phyloP scores from a whole-genome alignment of 371 early-diverging fungal genomes.

The Circinella minor region DNA sequence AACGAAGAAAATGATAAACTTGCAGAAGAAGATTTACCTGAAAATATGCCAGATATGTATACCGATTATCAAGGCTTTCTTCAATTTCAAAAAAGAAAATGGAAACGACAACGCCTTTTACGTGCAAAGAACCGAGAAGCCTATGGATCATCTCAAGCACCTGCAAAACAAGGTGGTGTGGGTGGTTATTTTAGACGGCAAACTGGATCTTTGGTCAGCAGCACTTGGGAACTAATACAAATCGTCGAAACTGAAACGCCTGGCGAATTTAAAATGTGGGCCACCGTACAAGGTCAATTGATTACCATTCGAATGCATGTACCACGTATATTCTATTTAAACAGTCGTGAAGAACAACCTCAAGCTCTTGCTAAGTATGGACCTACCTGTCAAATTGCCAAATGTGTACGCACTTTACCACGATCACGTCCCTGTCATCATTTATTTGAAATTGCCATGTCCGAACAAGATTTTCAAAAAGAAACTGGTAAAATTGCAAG shows the following conservation, averaged over 20 bases:
- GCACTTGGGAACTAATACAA: slow-evolving; percentile 86
- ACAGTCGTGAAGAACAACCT: slow-evolving; percentile 69
- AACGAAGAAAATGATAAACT: slow-evolving; percentile 22
- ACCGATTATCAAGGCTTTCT: slow-evolving; percentile 70
- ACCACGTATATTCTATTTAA: slow-evolving; percentile 87
- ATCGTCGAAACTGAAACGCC: slow-evolving; percentile 81
- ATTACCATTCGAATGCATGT: slow-evolving; percentile 74
- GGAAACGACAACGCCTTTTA: slow-evolving; percentile 64
- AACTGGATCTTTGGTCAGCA: slow-evolving; percentile 56
- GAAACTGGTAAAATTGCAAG: slow-evolving; percentile 73
- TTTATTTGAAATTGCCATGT: slow-evolving; percentile 82
- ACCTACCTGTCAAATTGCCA: slow-evolving; percentile 33
- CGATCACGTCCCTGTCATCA: slow-evolving; percentile 65
- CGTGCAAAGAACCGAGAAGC: slow-evolving; percentile 51
- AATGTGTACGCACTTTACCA: slow-evolving; percentile 64
- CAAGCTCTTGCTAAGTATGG: slow-evolving; percentile 24
- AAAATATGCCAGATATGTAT: slow-evolving; percentile 59
- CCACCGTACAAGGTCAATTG: slow-evolving; percentile 71
- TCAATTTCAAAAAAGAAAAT: slow-evolving; percentile 71
- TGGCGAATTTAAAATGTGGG: slow-evolving; percentile 89
- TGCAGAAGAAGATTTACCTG: slow-evolving; percentile 45
- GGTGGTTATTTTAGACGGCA: slow-evolving; percentile 59
- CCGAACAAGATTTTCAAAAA: slow-evolving; percentile 75
- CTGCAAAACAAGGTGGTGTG: slow-evolving; percentile 18
- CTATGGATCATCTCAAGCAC: slow-evolving; percentile 24